These are phyloP conservation scores for Rhizopogon vulgaris DNA, from an alignment of 768 basidiomycete species.

Conservation along the genomic window DNA sequence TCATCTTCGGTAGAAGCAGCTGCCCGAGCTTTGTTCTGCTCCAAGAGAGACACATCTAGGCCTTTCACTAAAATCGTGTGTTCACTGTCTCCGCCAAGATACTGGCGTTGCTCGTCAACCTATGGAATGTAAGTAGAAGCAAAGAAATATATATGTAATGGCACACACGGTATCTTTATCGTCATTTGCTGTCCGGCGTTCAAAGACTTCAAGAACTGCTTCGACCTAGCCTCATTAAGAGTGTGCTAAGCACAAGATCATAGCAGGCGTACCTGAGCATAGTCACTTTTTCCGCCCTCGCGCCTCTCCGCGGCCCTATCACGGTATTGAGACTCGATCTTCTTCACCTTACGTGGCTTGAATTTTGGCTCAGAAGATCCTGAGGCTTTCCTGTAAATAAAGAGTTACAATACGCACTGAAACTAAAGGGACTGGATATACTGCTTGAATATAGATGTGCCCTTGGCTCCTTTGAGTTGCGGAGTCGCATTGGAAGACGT, in stretches of 20 bases:
- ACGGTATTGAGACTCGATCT: constrained; percentile 52
- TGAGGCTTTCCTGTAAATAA: constrained; percentile 36
- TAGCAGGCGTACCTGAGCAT: constrained; percentile 50
- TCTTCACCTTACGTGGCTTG: constrained; percentile 78
- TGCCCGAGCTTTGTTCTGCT: constrained; percentile 72
- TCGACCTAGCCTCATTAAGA: constrained; percentile 47
- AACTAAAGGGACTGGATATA: neutral
- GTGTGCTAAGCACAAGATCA: neutral
- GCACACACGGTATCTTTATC: constrained; percentile 53
- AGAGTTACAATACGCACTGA: neutral
- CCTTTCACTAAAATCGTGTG: constrained; percentile 88
- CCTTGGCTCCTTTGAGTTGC: neutral
- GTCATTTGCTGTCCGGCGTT: constrained; percentile 52
- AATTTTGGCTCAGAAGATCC: constrained; percentile 58
- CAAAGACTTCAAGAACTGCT: constrained; percentile 77
- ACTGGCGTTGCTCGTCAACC: constrained; percentile 70
- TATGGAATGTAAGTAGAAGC: constrained; percentile 19
- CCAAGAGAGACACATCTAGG: constrained; percentile 80
- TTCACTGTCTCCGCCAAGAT: constrained; percentile 79
- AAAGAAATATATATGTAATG: neutral
- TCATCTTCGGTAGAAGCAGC: constrained; percentile 62
- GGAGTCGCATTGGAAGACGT: constrained; percentile 8
- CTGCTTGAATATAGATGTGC: neutral
- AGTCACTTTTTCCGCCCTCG: constrained; percentile 61
- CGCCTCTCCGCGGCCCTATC: constrained; percentile 75